Evolutionary conservation across 2,329 filamentous ascomycete genomes (phyloP).

Genomic region (Alternaria panax): DNA sequence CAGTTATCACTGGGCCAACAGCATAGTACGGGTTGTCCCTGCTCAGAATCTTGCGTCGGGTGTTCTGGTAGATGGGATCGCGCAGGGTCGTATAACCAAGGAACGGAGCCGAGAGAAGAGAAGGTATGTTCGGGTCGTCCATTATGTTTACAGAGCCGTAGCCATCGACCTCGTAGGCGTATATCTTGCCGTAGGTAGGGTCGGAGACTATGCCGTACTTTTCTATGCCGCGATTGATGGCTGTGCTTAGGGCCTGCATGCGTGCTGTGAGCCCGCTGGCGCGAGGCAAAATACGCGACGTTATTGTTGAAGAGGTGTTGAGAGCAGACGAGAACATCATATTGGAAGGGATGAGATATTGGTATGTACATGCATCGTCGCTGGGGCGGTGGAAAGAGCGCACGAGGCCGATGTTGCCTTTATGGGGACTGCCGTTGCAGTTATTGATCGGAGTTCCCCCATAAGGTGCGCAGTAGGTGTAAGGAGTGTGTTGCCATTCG

Average conservation of each 20-base stretch:
- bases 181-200: conserved; percentile 49
- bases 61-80: conserved; percentile 55
- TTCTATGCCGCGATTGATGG: conserved; percentile 54
- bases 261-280: conserved; percentile 59
- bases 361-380: conserved; percentile 60
- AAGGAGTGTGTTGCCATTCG: conserved; percentile 53
- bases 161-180: conserved; percentile 59
- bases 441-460: conserved; percentile 61
- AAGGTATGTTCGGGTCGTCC: conserved; percentile 76
- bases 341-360: conserved; percentile 59
- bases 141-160: conserved; percentile 63
- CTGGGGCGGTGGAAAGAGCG: conserved; percentile 59
- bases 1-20: conserved; percentile 54
- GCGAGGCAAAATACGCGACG: conserved; percentile 52
- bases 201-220: conserved; percentile 50
- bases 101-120: conserved; percentile 69
- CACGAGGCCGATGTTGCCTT: conserved; percentile 57
- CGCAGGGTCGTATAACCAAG: conserved; percentile 59
- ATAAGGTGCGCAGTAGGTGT: conserved; percentile 56
- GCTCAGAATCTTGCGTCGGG: conserved; percentile 53
- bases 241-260: conserved; percentile 64
- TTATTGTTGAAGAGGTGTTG: conserved; percentile 60
- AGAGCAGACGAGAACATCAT: conserved; percentile 79
- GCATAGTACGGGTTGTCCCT: conserved; percentile 58
- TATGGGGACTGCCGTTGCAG: conserved; percentile 58